Evolutionary conservation across 257 asterid species (phyloP), one percentile per base, ranked within the genome.

Genomic region (Penstemon newberryi): DNA sequence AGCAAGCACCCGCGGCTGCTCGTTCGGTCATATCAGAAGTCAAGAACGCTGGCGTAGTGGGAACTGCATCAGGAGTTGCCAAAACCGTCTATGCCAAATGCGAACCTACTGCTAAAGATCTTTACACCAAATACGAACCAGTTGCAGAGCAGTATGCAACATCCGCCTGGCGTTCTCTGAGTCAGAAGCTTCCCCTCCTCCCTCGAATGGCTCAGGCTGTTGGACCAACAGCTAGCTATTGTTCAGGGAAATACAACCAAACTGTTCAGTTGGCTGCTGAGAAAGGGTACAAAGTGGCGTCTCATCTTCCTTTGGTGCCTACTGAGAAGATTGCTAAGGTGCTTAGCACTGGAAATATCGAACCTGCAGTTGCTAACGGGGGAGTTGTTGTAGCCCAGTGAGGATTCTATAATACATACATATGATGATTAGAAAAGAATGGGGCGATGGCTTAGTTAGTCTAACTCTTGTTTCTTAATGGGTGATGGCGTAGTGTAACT

Each of bases 61-160:
- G 80, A 57, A 84, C 90, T 6, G 94, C 98, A 5, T 86, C 97
- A 3, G 95, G 83, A 40, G 80, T 89, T 47, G 96, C 96, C 6
- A 85, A 82, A 73, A 83, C 82, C 5, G 83, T 83, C 7, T 87
- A 87, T n/a, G 76, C 83, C 44, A 88, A 86, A 80, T 90, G 64
- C 11, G 97, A 90, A 79, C 97, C 96, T 2, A 80, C 89, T 47
- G 96, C 97, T 10, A 90, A 81, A 86, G 90, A 73, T 71, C 73
- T 90, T 0, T 86, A 85, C 90, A 8, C 86, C 65, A 90, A 90
- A 75, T 93, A 87, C 0, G 97, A 93, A 67, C 97, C 94, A 0
- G 80, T 88, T 19, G 98, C 96, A 0, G 96, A 88, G 95, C 87
- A 80, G n/a, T 88, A 85, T n/a, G 97, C 96, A 0, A 77, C 78